Evolutionary conservation across 768 basidiomycete species (phyloP).

Genomic region (Mycena belliarum): DNA sequence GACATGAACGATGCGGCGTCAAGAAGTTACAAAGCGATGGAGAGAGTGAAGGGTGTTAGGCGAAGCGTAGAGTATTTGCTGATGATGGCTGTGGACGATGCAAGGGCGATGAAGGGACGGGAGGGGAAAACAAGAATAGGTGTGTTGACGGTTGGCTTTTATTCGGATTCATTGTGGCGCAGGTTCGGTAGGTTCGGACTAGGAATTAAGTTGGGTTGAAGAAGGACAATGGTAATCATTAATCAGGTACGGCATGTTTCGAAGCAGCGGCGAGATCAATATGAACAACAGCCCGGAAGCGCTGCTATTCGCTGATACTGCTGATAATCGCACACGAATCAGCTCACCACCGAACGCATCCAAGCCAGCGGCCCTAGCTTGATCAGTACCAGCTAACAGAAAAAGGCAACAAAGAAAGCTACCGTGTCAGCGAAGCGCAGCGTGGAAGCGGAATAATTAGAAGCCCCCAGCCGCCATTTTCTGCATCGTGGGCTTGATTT

Average conservation of each 20-base stretch:
- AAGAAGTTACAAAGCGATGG: no score
- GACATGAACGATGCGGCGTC: conserved; percentile 13
- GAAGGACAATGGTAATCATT: conserved; percentile 8
- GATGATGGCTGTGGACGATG: no score
- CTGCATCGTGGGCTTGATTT: conserved; percentile 13
- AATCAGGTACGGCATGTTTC: conserved; percentile 3
- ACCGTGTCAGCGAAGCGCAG: conserved; percentile 1
- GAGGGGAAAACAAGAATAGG: conserved; percentile 1
- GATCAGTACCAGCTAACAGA: background rate
- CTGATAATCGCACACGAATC: conserved; percentile 8
- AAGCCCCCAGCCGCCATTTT: background rate
- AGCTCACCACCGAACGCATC: background rate
- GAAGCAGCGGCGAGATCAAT: background rate
- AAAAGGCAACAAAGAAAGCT: conserved; percentile 7
- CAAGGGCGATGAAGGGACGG: background rate
- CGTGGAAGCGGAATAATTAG: background rate
- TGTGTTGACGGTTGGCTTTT: conserved; percentile 11
- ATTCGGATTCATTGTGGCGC: conserved; percentile 14
- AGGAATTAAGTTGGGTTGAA: conserved; percentile 1
- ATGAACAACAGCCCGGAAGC: conserved; percentile 10
- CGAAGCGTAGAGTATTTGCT: background rate
- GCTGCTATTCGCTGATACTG: background rate
- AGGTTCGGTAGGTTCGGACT: background rate
- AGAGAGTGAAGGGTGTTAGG: background rate
- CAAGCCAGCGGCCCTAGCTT: conserved; percentile 6